Base-by-base conservation (phyloP, 768 basidiomycete species). In the Hemileccinum impolitum region DNA sequence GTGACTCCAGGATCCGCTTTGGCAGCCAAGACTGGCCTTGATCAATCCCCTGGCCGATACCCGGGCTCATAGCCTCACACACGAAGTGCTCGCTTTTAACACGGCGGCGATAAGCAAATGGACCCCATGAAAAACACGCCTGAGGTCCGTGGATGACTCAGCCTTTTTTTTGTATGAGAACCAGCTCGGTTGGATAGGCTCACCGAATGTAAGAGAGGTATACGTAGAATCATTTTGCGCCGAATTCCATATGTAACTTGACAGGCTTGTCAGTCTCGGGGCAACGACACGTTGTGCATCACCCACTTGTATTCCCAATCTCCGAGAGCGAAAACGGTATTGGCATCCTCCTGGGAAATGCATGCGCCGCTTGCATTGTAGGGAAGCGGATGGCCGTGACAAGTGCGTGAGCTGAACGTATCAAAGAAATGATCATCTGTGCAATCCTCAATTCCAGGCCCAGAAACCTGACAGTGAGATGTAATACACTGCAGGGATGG, bases 241-340 rank as follows among this genome's bases (percentile, higher is more conserved):
- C 0, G 70, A 54, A 50, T 75, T 76, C 72, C 74, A 78, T 56
- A 78, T 75, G 54, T 78, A 78, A 42, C 76, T 78, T 54, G 14
- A 41, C 1, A 25, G 0, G 21, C 14, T 30, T 10, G 25, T 55
- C 43, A 56, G 39, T 39, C 4, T 0, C 6, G 3, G n/a, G 5
- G 21, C 8, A 32, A 42, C 14, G 23, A 47, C 42, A 35, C 30
- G 30, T 26, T 25, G 13, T 31, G 13, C 6, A 26, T 17, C 4
- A 49, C 51, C 63, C 66, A 84, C 49, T 70, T 77, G 51, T 83
- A 82, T 60, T 83, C 81, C 78, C 79, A 83, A 50, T 79, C 78
- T 0, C 80, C 81, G 5, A 81, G 69, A 17, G 77, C 72, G 54
- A 75, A 83, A 3, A 81, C 79, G 0, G 70, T 72, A 48, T 76